phyloP scores from a whole-genome alignment of 805 yeast genomes.

The Lipomyces sp. region DNA sequence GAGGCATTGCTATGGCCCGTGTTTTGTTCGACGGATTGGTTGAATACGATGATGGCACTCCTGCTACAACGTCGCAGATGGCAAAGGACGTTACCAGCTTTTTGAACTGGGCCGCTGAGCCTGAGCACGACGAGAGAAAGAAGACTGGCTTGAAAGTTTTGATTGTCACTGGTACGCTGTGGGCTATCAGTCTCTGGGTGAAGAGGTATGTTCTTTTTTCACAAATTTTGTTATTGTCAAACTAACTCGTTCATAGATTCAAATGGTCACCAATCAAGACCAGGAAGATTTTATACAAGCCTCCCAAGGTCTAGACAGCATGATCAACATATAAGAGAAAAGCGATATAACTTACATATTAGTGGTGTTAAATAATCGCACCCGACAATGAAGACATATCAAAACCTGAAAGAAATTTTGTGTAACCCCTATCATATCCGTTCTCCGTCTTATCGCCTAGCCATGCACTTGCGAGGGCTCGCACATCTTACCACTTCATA shows the following conservation, averaged over 20 bases:
- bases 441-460: no score
- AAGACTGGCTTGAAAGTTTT: conserved; percentile 93
- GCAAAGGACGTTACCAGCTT: conserved; percentile 96
- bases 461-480: no score
- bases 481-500: no score
- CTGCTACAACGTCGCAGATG: conserved; percentile 98
- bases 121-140: conserved; percentile 98
- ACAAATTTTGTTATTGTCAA: neutral
- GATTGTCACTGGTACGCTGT: conserved; percentile 75
- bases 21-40: conserved; percentile 96
- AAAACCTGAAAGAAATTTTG: no score
- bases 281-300: conserved; percentile 91
- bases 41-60: conserved; percentile 98
- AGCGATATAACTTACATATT: neutral
- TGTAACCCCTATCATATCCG: no score
- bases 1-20: conserved; percentile 98
- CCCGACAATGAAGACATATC: no score
- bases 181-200: conserved; percentile 83
- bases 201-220: conserved; percentile 59
- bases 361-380: no score
- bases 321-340: neutral
- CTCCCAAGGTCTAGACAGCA: conserved; percentile 63
- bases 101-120: conserved; percentile 98
- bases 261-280: conserved; percentile 96
- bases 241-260: conserved; percentile 52